These are phyloP conservation scores for Cymodocea nodosa DNA, from an alignment of 116 monocot species.

Conservation along the genomic window DNA sequence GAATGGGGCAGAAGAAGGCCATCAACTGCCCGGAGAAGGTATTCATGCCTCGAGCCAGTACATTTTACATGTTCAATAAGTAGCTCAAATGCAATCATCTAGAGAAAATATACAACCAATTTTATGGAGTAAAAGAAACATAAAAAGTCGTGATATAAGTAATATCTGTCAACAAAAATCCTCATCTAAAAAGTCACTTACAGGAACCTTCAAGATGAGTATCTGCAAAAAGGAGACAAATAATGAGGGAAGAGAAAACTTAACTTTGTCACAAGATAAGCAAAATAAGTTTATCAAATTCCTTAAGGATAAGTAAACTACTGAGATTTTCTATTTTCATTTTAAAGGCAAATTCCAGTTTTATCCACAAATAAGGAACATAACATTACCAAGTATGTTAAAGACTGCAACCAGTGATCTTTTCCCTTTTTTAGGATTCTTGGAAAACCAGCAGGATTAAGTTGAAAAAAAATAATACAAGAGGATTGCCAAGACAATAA, in stretches of 20 bases:
- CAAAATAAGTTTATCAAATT: not conserved
- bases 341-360: too few relatives aligned
- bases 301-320: too few relatives aligned
- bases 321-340: too few relatives aligned
- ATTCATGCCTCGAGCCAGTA: conserved; percentile 23
- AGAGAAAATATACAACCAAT: not conserved
- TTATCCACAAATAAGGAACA: too few relatives aligned
- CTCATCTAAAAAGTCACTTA: conserved; percentile 21
- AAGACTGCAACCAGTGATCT: too few relatives aligned
- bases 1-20: conserved; percentile 22
- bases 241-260: not conserved
- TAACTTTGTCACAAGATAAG: not conserved
- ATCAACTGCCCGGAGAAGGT: conserved; percentile 26
- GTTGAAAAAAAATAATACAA: too few relatives aligned
- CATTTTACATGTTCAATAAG: conserved; percentile 33
- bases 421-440: too few relatives aligned
- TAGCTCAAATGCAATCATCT: conserved; percentile 60
- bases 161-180: too few relatives aligned
- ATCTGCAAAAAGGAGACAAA: conserved; percentile 46
- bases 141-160: not conserved
- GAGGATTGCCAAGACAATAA: too few relatives aligned
- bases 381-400: too few relatives aligned
- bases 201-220: conserved; percentile 43
- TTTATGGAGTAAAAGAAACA: not conserved
- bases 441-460: too few relatives aligned